Conservation (phyloP, 1,139 yeast genomes). For the Nakaseomyces glabratus region DNA sequence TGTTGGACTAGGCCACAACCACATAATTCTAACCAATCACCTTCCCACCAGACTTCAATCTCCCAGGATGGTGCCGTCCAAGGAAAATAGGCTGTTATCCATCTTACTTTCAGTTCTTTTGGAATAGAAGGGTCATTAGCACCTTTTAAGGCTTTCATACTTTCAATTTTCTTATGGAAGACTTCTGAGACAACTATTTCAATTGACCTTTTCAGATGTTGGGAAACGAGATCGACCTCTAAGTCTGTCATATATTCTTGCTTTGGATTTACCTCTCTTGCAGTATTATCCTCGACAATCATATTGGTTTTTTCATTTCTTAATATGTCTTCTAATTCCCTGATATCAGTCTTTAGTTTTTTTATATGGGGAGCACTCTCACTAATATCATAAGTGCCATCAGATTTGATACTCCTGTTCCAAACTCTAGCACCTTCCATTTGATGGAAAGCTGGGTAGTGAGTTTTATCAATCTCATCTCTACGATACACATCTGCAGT, state of each 20-base stretch:
- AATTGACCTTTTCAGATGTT: slow-evolving; percentile 75
- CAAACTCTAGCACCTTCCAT: slow-evolving; percentile 94
- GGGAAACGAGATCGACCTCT: slow-evolving; percentile 61
- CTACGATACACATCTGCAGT: slow-evolving; percentile 94
- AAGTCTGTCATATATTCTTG: slow-evolving; percentile 63
- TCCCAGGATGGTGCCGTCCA: slow-evolving; percentile 99
- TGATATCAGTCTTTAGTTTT: slow-evolving; percentile 29
- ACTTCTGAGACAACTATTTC: slow-evolving; percentile 79
- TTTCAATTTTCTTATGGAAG: slow-evolving; percentile 59
- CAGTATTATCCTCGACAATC: slow-evolving; percentile 61
- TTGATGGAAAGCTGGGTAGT: slow-evolving; percentile 95
- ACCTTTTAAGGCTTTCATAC: slow-evolving; percentile 52
- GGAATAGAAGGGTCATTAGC: slow-evolving; percentile 26
- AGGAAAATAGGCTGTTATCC: slow-evolving; percentile 96
- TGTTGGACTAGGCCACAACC: slow-evolving; percentile 92
- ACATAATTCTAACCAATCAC: slow-evolving; percentile 95
- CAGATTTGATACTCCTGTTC: slow-evolving; percentile 36
- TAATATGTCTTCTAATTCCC: slow-evolving; percentile 32
- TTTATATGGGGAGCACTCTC: slow-evolving; percentile 21
- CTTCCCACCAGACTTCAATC: slow-evolving; percentile 98
- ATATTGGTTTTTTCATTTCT: slow-evolving; percentile 45
- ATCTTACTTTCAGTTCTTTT: slow-evolving; percentile 76
- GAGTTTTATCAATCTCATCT: slow-evolving; percentile 92
- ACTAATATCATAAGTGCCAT: slow-evolving; percentile 19
- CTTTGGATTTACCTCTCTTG: slow-evolving; percentile 58